These are phyloP conservation scores for Umbelopsis sp. DNA, from an alignment of 192 early-diverging fungal species.

Conservation along the genomic window DNA sequence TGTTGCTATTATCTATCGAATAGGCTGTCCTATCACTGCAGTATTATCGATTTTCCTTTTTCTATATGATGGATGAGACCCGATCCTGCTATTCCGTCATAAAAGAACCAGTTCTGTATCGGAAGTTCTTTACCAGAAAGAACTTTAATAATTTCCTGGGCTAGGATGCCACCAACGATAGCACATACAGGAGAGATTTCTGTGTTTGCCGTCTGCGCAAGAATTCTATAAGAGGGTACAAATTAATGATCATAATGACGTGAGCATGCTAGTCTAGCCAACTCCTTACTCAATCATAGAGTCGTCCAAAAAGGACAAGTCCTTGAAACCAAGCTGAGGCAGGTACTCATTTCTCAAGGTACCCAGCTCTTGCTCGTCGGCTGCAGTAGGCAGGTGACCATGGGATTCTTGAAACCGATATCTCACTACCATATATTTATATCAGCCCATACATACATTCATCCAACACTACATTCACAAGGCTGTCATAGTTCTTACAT, in stretches of 20 bases:
- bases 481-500: neutral
- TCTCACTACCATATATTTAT: conserved; percentile 24
- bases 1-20: neutral
- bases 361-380: conserved; percentile 21
- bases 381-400: conserved; percentile 5
- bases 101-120: conserved; percentile 79
- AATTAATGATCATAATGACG: neutral
- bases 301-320: neutral
- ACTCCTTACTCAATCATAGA: conserved; percentile 10
- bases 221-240: conserved; percentile 40
- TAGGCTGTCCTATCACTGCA: neutral
- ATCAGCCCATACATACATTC: neutral
- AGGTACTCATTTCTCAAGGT: conserved; percentile 21
- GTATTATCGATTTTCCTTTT: neutral
- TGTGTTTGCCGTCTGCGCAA: conserved; percentile 50
- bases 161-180: conserved; percentile 85
- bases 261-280: neutral
- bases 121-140: conserved; percentile 82
- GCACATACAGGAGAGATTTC: conserved; percentile 84
- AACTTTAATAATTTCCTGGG: conserved; percentile 90
- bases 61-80: neutral
- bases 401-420: conserved; percentile 37
- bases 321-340: conserved; percentile 36
- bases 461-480: neutral
- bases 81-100: conserved; percentile 63